These are phyloP conservation scores for Friedmanniomyces endolithicus DNA, from an alignment of 495 filamentous ascomycete species.

Conservation along the genomic window DNA sequence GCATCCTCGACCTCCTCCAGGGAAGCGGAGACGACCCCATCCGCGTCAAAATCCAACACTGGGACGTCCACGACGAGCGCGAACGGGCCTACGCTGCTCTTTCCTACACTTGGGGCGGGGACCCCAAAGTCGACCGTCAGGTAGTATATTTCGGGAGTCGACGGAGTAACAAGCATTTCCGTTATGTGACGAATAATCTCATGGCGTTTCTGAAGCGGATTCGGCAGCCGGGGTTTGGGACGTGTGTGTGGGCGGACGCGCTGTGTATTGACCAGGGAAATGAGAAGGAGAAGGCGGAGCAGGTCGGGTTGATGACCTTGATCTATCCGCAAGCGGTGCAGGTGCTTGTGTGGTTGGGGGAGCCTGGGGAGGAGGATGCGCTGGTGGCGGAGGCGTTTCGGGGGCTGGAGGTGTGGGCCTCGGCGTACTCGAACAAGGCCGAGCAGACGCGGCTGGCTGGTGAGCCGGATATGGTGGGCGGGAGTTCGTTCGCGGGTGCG, in stretches of 20 bases:
- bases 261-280: slow-evolving; percentile 32
- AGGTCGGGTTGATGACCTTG: slow-evolving; percentile 26
- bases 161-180: not conserved
- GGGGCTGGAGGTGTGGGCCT: not conserved
- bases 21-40: not conserved
- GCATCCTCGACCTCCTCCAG: not conserved
- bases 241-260: slow-evolving; percentile 27
- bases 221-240: not conserved
- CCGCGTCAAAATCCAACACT: not conserved
- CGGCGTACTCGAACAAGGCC: not conserved
- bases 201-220: not conserved
- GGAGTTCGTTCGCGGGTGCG: not conserved
- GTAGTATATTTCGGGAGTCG: not conserved
- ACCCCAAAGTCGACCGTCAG: not conserved
- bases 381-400: not conserved
- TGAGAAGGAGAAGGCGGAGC: slow-evolving; percentile 20
- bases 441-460: not conserved
- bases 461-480: not conserved
- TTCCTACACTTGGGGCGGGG: not conserved
- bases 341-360: slow-evolving; percentile 15
- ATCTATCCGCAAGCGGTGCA: slow-evolving; percentile 17
- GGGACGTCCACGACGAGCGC: not conserved
- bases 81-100: not conserved
- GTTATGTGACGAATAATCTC: not conserved
- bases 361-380: slow-evolving; percentile 8